Conservation (phyloP, 2,329 filamentous ascomycete genomes). For the Aspergillus calidoustus region DNA sequence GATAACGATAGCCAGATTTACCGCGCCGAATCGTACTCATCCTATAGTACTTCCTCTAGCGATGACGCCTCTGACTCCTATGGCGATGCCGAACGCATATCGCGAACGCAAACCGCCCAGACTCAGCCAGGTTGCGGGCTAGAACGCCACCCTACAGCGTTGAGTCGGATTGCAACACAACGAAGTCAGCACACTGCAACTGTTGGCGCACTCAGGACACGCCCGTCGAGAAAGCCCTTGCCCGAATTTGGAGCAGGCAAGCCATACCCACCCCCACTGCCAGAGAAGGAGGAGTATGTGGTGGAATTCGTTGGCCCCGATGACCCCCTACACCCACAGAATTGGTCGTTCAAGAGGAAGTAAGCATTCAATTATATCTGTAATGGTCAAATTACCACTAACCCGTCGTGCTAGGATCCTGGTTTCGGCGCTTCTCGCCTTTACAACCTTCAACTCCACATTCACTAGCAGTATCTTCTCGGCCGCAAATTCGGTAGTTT, state of each 20-base stretch:
- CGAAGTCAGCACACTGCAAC: slow-evolving; percentile 48
- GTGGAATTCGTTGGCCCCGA: slow-evolving; percentile 58
- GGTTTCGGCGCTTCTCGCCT: slow-evolving; percentile 42
- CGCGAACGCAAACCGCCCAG: slow-evolving; percentile 3
- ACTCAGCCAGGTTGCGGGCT: slow-evolving; percentile 32
- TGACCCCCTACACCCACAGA: slow-evolving; percentile 58
- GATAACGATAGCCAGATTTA: no score
- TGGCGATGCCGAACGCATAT: no score
- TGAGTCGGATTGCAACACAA: slow-evolving; percentile 48
- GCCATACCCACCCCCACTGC: slow-evolving; percentile 56
- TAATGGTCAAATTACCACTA: neutral
- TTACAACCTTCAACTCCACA: slow-evolving; percentile 58
- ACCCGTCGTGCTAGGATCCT: slow-evolving; percentile 24
- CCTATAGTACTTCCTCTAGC: no score
- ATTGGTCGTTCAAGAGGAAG: slow-evolving; percentile 56
- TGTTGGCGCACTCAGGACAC: slow-evolving; percentile 40
- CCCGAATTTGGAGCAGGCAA: slow-evolving; percentile 47
- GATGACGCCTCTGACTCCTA: no score
- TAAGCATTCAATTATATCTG: slow-evolving; percentile 20
- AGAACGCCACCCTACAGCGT: slow-evolving; percentile 43
- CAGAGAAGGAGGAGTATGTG: slow-evolving; percentile 58
- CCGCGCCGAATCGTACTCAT: no score
- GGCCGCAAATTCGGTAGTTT: slow-evolving; percentile 63
- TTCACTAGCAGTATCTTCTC: slow-evolving; percentile 72
- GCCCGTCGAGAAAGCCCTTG: slow-evolving; percentile 28